Evolutionary conservation across 345 rosid species (phyloP).

Genomic region (Eucalyptus guilfoylei): DNA sequence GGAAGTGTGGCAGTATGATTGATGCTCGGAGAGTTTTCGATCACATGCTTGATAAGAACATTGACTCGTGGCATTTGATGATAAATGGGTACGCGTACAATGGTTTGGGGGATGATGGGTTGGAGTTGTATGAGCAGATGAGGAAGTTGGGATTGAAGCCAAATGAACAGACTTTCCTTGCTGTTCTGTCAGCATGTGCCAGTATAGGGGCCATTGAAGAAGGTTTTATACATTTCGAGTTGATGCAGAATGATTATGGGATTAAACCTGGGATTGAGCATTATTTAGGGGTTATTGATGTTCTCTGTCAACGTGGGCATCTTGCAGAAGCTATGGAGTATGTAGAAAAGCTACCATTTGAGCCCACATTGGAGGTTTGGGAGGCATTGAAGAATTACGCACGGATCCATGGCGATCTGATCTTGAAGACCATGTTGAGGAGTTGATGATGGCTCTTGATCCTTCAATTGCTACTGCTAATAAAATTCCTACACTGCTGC

Average conservation of each 20-base stretch:
- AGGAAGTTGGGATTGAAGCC: constrained; percentile 22
- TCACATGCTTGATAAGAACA: constrained; percentile 29
- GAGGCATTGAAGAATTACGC: constrained; percentile 18
- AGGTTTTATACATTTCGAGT: constrained; percentile 28
- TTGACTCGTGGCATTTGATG: constrained; percentile 38
- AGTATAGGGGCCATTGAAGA: constrained; percentile 30
- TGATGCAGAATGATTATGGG: constrained; percentile 19
- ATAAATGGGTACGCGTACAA: constrained; percentile 20
- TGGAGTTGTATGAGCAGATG: constrained; percentile 30
- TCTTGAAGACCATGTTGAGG: constrained; percentile 24
- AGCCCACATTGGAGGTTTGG: constrained; percentile 22
- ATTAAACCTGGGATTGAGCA: constrained; percentile 20
- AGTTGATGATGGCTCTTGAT: constrained; percentile 14
- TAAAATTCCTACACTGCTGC: constrained; percentile 14
- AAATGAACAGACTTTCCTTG: constrained; percentile 25
- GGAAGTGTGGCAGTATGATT: constrained; percentile 20
- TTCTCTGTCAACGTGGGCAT: constrained; percentile 29
- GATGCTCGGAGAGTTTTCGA: constrained; percentile 32
- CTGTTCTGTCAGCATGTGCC: constrained; percentile 22
- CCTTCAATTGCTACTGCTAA: constrained; percentile 10
- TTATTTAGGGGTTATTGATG: constrained; percentile 19
- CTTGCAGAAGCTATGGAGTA: constrained; percentile 19
- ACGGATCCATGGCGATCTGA: constrained; percentile 21
- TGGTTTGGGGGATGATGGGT: constrained; percentile 28
- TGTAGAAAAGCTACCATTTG: constrained; percentile 17